Evolutionary conservation across 2,329 filamentous ascomycete species (phyloP).

Genomic region (Pezicula radicicola): DNA sequence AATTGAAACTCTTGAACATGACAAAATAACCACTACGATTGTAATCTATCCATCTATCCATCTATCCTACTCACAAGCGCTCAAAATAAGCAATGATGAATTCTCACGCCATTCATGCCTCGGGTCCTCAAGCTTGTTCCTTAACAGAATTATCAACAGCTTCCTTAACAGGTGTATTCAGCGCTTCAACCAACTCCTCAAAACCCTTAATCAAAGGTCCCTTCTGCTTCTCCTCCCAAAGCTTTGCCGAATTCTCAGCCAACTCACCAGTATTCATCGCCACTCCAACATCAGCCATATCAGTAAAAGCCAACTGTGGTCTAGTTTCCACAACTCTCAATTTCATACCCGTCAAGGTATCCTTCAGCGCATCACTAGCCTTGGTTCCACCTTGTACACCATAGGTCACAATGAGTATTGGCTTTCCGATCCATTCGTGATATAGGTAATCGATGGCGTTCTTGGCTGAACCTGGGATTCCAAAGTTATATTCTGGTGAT

Average conservation of each 20-base stretch:
- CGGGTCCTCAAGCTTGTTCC: background rate
- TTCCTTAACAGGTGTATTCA: background rate
- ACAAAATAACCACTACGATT: too few species aligned
- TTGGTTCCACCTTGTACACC: constrained; percentile 40
- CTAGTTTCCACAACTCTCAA: constrained; percentile 29
- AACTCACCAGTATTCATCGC: constrained; percentile 11
- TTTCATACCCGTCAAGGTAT: constrained; percentile 14
- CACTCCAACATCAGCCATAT: constrained; percentile 3
- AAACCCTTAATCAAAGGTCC: constrained; percentile 12
- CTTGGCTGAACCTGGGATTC: constrained; percentile 51
- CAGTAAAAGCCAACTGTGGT: constrained; percentile 27
- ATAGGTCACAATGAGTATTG: constrained; percentile 50
- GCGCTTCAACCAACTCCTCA: constrained; percentile 5
- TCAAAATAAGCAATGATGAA: background rate
- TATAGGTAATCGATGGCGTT: constrained; percentile 61
- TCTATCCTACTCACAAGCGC: too few species aligned
- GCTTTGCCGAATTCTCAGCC: constrained; percentile 6
- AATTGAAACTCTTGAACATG: too few species aligned
- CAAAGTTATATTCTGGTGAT: constrained; percentile 55
- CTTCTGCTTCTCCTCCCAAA: constrained; percentile 8
- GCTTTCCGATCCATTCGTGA: constrained; percentile 56
- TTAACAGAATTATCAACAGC: background rate
- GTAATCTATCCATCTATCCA: too few species aligned
- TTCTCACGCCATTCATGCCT: background rate
- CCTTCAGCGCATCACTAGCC: constrained; percentile 27